Evolutionary conservation across 2,329 filamentous ascomycete species (phyloP).

Genomic region (Aspergillus aculeatinus): DNA sequence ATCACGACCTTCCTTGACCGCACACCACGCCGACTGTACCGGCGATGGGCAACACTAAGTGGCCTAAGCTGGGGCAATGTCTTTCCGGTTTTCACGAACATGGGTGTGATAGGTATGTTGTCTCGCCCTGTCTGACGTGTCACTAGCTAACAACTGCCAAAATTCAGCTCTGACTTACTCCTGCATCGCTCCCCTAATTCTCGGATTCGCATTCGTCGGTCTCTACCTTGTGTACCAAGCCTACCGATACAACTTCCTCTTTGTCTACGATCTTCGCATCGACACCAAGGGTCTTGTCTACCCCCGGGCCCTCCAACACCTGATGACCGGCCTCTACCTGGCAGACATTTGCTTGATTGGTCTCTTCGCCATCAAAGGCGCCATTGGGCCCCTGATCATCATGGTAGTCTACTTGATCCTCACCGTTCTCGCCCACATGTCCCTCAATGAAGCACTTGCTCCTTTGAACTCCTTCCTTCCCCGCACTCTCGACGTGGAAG

Average conservation of each 20-base stretch:
- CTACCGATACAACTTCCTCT: slow-evolving; percentile 88
- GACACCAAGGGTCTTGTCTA: slow-evolving; percentile 90
- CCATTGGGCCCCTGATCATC: slow-evolving; percentile 67
- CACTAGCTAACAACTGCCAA: background rate
- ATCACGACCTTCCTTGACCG: slow-evolving; percentile 69
- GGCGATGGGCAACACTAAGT: slow-evolving; percentile 69
- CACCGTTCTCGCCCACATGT: slow-evolving; percentile 70
- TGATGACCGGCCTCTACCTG: slow-evolving; percentile 80
- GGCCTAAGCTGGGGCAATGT: slow-evolving; percentile 83
- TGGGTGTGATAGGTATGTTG: slow-evolving; percentile 72
- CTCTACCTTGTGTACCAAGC: slow-evolving; percentile 80
- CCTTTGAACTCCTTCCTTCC: slow-evolving; percentile 66
- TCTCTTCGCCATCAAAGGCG: slow-evolving; percentile 69
- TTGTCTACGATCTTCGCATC: slow-evolving; percentile 74
- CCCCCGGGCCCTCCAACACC: slow-evolving; percentile 77
- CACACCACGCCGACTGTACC: slow-evolving; percentile 72
- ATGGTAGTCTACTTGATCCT: slow-evolving; percentile 75
- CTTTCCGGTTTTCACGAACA: slow-evolving; percentile 74
- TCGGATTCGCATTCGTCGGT: slow-evolving; percentile 76
- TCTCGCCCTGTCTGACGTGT: background rate
- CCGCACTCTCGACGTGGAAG: slow-evolving; percentile 61
- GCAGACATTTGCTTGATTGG: slow-evolving; percentile 81
- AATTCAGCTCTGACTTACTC: slow-evolving; percentile 75
- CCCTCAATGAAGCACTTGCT: slow-evolving; percentile 45
- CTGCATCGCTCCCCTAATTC: slow-evolving; percentile 79